Conservation (phyloP, 2,329 filamentous ascomycete genomes). For the Juglanconis oblonga region DNA sequence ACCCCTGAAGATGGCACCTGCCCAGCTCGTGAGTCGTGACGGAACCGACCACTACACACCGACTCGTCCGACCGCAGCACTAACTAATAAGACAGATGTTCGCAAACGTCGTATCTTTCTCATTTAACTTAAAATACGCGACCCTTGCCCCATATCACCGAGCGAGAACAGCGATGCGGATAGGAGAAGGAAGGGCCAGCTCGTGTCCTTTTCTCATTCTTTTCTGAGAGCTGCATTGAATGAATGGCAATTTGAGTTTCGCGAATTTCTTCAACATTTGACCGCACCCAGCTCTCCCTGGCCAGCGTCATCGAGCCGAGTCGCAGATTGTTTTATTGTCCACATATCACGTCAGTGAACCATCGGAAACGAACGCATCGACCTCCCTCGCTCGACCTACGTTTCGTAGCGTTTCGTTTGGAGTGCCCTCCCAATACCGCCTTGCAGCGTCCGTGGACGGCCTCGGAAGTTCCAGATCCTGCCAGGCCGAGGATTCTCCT, state of each 20-base stretch:
- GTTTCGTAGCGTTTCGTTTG: neutral
- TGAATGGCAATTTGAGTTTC: too few species aligned
- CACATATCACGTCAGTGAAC: too few species aligned
- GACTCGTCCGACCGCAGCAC: neutral
- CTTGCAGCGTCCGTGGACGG: neutral
- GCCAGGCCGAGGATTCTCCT: neutral
- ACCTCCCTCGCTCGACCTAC: neutral
- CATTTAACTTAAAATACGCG: neutral
- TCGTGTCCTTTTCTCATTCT: neutral
- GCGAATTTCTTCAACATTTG: neutral
- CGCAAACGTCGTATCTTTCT: neutral
- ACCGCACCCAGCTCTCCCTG: neutral
- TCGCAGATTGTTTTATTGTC: neutral
- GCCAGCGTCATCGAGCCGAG: neutral
- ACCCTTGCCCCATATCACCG: neutral
- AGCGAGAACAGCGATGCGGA: neutral
- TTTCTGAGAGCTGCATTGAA: neutral
- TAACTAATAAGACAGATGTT: neutral
- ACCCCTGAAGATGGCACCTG: constrained; percentile 1
- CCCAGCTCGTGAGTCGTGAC: neutral
- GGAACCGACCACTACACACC: constrained; percentile 3
- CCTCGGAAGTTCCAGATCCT: neutral
- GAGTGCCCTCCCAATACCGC: neutral
- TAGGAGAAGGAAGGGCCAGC: neutral
- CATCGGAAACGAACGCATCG: neutral